Base-by-base conservation (phyloP, 768 basidiomycete species). In the Leccinum ochraceum region DNA sequence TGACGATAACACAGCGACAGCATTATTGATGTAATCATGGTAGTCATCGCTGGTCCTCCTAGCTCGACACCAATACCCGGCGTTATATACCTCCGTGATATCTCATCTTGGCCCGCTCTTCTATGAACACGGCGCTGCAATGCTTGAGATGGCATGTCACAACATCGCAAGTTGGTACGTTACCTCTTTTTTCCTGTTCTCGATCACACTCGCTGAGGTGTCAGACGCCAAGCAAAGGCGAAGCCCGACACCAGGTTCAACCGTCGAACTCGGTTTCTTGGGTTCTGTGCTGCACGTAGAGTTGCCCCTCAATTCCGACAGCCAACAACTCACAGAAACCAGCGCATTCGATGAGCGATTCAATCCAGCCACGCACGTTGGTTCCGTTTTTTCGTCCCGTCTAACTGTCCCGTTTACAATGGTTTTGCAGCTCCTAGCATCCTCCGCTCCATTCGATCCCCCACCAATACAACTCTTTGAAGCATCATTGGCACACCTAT, bases 121-220 rank as follows among this genome's bases (percentile, higher is more conserved):
- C 68, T 83, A 86, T 60, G 71, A 76, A 24, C 90, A 94, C 62
- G 93, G 91, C 6, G 80, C 83, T 5, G 81, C 90, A 1, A 94
- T 93, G 81, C 77, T 95, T 3, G 93, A 96, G 73, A 84, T 87
- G 1, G 92, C 92, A 3, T 94, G 92, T 70, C 85, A 95, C 67
- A 90, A 91, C 61, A 88, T 94, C 28, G 84, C 91, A 6, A 85
- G 81, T 61, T 97, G 94, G 94, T 95, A 77, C 75, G 85, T 76
- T 32, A 3, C 53, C 53, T 48, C 16, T 1, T 58, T 57, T 10
- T 11, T 48, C 20, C 32, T 55, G 51, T 56, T 48, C 6, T 52
- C 48, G 20, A 42, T 53, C 50, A 60, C 13, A 22, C n/a, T 59
- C 54, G 42, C 59, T 54, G 55, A 69, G 58, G 49, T n/a, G 53